These are phyloP conservation scores for Urtica urens DNA, from an alignment of 306 rosid species.

Conservation along the genomic window DNA sequence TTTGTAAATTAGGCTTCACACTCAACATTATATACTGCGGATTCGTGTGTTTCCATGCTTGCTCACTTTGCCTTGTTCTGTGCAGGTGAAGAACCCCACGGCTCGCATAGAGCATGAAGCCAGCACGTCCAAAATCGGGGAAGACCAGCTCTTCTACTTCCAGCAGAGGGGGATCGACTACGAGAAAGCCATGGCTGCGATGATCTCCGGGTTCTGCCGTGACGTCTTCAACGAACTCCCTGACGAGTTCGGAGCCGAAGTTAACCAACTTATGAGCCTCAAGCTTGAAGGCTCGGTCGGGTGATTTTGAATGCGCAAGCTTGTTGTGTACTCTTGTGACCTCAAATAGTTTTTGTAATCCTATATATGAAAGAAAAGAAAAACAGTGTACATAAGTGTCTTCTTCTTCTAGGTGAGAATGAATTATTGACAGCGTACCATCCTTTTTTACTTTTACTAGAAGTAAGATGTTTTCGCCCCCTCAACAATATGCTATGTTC, in stretches of 20 bases:
- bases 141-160: constrained; percentile 84
- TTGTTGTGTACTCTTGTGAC: no score
- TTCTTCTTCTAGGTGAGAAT: no score
- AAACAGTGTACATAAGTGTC: no score
- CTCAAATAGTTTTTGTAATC: no score
- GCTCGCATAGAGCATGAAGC: constrained; percentile 91
- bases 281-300: constrained; percentile 93
- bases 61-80: constrained; percentile 1
- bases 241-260: constrained; percentile 92
- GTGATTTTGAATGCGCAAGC: no score
- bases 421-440: no score
- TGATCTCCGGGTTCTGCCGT: constrained; percentile 90
- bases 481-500: background rate
- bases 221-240: constrained; percentile 95
- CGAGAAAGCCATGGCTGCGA: constrained; percentile 94
- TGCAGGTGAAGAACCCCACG: constrained; percentile 75
- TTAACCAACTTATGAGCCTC: constrained; percentile 88
- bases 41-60: no score
- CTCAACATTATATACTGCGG: no score
- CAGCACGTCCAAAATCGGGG: constrained; percentile 87
- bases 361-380: no score
- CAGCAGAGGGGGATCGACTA: constrained; percentile 92
- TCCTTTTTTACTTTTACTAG: no score
- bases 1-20: no score
- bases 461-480: no score